A percentile compares a stretch with the other conserved stretches of the same genome.
Conservation (phyloP, 148 eudicot genomes). For the Camellia lanceoleosa region DNA sequence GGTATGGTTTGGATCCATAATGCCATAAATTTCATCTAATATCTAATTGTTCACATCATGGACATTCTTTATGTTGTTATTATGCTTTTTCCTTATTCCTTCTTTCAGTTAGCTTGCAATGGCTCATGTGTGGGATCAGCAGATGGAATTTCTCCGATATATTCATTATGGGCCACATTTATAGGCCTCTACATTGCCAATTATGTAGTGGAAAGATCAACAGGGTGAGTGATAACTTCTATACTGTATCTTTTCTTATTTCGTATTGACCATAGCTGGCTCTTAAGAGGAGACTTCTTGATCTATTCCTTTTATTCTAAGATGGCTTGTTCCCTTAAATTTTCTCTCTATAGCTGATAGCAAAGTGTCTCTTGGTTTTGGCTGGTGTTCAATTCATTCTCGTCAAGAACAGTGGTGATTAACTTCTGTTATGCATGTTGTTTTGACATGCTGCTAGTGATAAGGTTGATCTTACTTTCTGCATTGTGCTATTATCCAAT, state of each 20-base stretch:
- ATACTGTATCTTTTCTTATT: neutral
- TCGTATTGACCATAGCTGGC: neutral
- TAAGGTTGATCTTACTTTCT: neutral
- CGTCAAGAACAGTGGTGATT: neutral
- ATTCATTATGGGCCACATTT: slow-evolving; percentile 97
- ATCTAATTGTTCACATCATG: neutral
- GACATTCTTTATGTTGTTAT: slow-evolving; percentile 15
- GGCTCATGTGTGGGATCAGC: slow-evolving; percentile 85
- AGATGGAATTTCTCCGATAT: slow-evolving; percentile 96
- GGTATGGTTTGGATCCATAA: slow-evolving; percentile 41
- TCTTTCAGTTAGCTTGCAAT: slow-evolving; percentile 72
- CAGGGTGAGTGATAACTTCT: slow-evolving; percentile 63
- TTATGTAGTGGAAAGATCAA: slow-evolving; percentile 90
- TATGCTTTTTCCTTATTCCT: slow-evolving; percentile 8
- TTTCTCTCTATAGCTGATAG: neutral
- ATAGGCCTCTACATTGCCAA: slow-evolving; percentile 97
- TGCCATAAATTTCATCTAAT: slow-evolving; percentile 6
- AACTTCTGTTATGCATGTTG: neutral
- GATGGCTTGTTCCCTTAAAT: neutral
- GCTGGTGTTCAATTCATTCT: neutral
- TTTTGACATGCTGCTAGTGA: neutral
- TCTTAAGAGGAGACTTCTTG: neutral
- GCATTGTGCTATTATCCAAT: too few species aligned
- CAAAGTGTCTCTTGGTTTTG: neutral
- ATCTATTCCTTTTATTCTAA: neutral